Evolutionary conservation across 2,329 filamentous ascomycete genomes (phyloP), one percentile per base, ranked within the genome.

Genomic region (Aureobasidium vineae): DNA sequence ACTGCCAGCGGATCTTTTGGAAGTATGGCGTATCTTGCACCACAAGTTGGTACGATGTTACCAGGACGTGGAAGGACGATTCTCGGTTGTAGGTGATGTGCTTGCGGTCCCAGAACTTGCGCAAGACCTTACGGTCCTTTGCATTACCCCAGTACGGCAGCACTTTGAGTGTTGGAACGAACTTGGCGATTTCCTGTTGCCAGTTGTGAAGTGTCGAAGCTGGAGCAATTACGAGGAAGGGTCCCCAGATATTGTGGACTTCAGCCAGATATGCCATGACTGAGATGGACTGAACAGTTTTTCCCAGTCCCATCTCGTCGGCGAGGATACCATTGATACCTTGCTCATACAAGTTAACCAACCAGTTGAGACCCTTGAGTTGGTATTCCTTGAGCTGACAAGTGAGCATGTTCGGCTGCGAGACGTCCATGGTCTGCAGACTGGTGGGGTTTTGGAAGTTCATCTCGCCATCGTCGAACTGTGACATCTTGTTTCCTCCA

Each of bases 371-470:
- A 79, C 95, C 95, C 82, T 99, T 99, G 76, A 99, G 83, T 81
- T 99, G 95, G 79, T 99, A 99, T 77, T 99, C 95, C 77, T 99
- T 99, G 74, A 99, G 87, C 76, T 96, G 91, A 61, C 93, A 91
- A 70, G 91, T 93, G 74, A 99, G 86, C 79, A 98, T 87, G 79
- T 92, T 96, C 10, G 95, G 95, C 76, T 99, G 95, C 69, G 93
- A 89, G 66, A 99, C 92, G 74, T 97, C 91, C 71, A 97, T 92
- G 72, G 95, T 93, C 72, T 94, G 94, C 72, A 99, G 84, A 74
- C 94, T 95, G 4, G 93, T 95, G 0, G 95, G 95, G 76, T 99
- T 98, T 80, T 99, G 95, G 83, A 99, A 99, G 80, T 99, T 99
- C 90, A 99, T 91, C 80, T 99, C 95, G 72, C 93, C 94, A 73